Percentiles rank a stretch among this genome's conserved stretches.
phyloP scores from a whole-genome alignment of 441 rosid genomes.

The Erodium moschatum region DNA sequence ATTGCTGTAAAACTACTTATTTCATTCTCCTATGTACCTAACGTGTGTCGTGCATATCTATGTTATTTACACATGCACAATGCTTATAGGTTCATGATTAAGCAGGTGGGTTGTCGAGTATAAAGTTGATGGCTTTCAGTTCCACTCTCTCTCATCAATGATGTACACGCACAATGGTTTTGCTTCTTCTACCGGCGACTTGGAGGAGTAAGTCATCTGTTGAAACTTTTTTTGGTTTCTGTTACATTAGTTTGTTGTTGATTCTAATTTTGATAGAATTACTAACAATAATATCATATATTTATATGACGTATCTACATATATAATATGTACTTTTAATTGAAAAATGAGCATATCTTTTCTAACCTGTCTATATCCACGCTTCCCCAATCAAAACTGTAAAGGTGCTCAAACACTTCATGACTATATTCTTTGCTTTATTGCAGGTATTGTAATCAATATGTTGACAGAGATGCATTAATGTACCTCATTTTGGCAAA shows the following conservation, averaged over 20 bases:
- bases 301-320: too few relatives aligned
- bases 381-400: background rate
- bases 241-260: background rate
- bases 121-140: constrained; percentile 85
- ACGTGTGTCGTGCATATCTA: constrained; percentile 3
- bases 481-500: constrained; percentile 83
- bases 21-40: background rate
- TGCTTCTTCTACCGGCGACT: constrained; percentile 65
- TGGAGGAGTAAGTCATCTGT: constrained; percentile 72
- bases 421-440: constrained; percentile 16
- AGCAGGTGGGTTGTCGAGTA: constrained; percentile 91
- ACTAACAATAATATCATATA: background rate
- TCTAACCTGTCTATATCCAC: background rate
- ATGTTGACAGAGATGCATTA: constrained; percentile 84
- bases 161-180: constrained; percentile 90
- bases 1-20: too few relatives aligned
- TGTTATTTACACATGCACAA: background rate
- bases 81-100: constrained; percentile 30
- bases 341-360: background rate
- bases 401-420: background rate
- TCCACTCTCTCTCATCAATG: constrained; percentile 94
- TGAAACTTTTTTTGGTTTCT: constrained; percentile 2
- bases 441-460: constrained; percentile 88
- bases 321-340: background rate
- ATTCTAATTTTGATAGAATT: background rate